Percentiles rank a stretch among this genome's conserved stretches.
These are phyloP conservation scores for Corylus avellana DNA, from an alignment of 306 rosid species.

Conservation along the genomic window DNA sequence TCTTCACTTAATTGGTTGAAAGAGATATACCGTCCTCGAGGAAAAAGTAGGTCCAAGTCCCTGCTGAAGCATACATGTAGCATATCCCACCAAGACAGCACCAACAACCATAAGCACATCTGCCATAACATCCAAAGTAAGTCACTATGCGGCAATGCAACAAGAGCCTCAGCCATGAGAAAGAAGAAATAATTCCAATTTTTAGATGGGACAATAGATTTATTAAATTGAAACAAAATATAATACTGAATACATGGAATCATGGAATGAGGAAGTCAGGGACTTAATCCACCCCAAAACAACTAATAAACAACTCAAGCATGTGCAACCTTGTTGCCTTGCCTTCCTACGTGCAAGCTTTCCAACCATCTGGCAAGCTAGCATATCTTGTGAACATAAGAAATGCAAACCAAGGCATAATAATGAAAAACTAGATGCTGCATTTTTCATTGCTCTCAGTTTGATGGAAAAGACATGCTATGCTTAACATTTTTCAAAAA, in stretches of 20 bases:
- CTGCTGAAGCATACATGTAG: conserved; percentile 85
- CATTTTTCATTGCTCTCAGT: neutral
- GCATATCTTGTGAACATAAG: neutral
- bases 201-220: neutral
- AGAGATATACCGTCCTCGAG: conserved; percentile 47
- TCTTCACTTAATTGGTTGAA: conserved; percentile 14
- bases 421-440: neutral
- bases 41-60: conserved; percentile 75
- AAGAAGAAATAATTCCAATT: neutral
- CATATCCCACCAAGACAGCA: conserved; percentile 81
- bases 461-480: neutral
- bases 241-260: neutral
- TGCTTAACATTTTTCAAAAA: neutral
- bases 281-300: neutral
- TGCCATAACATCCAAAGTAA: conserved; percentile 44
- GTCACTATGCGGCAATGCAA: neutral
- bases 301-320: neutral
- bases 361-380: neutral
- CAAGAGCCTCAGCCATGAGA: neutral
- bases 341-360: neutral
- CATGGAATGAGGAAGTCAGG: neutral
- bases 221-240: neutral
- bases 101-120: conserved; percentile 88
- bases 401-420: neutral
- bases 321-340: neutral